phyloP scores from a whole-genome alignment of 352 stramenopile species.

The Peronosclerospora sorghi region DNA sequence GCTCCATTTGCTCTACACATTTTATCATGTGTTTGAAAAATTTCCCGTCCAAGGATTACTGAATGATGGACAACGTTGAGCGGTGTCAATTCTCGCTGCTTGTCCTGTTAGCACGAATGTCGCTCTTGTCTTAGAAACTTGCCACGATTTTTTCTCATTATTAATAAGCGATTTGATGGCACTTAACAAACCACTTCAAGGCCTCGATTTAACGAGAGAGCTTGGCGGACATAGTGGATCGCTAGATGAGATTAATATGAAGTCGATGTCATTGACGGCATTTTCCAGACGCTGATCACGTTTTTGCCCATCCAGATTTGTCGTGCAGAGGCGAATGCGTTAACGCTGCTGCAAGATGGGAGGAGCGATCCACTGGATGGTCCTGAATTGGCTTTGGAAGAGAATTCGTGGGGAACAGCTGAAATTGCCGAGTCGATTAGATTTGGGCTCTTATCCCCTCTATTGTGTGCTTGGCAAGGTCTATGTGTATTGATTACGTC shows the following conservation, averaged over 20 bases:
- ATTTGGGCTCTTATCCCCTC: conserved; percentile 33
- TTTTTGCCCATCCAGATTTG: conserved; percentile 72
- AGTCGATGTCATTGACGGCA: conserved; percentile 4
- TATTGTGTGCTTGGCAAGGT: conserved; percentile 28
- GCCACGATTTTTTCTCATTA: conserved; percentile 18
- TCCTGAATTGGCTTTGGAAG: conserved; percentile 6
- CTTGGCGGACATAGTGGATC: conserved; percentile 1
- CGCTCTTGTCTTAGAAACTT: conserved; percentile 3
- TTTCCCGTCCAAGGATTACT: not conserved
- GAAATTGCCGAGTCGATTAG: conserved; percentile 40
- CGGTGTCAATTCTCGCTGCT: conserved; percentile 3
- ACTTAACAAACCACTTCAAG: conserved; percentile 27
- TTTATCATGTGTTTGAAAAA: conserved; percentile 2
- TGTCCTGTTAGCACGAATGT: conserved; percentile 1
- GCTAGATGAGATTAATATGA: conserved; percentile 1
- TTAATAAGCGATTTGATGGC: conserved; percentile 27
- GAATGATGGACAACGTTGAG: not conserved
- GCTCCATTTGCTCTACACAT: conserved; percentile 8
- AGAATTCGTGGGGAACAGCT: conserved; percentile 14
- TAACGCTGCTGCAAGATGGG: conserved; percentile 43
- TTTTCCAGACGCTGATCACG: conserved; percentile 39
- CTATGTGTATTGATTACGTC: conserved; percentile 44
- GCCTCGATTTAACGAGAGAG: conserved; percentile 15
- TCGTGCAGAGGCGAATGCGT: conserved; percentile 42
- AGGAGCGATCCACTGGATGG: conserved; percentile 15